Conservation (phyloP, 352 stramenopile genomes). For the Phytophthora idaei region DNA sequence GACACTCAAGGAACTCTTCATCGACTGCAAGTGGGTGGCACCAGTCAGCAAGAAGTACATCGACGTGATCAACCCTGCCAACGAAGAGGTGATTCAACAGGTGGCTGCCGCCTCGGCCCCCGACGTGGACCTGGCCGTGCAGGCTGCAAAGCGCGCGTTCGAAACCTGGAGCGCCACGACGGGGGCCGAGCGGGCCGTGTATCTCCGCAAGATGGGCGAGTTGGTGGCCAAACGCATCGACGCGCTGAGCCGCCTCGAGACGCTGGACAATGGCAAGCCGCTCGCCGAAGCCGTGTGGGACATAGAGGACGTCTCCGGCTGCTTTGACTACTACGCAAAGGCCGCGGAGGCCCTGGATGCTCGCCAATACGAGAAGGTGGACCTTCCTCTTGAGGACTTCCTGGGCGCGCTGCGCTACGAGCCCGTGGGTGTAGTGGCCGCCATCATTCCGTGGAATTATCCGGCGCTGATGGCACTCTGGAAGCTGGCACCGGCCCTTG, state of each 20-base stretch:
- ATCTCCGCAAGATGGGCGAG: slow-evolving; percentile 23
- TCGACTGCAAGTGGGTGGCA: slow-evolving; percentile 62
- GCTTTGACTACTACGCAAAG: slow-evolving; percentile 42
- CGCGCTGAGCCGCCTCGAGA: slow-evolving; percentile 61
- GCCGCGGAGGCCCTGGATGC: slow-evolving; percentile 36
- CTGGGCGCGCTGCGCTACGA: slow-evolving; percentile 57
- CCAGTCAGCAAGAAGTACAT: slow-evolving; percentile 34
- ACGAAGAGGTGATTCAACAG: slow-evolving; percentile 57
- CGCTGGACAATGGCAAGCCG: slow-evolving; percentile 71
- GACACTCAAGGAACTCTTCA: slow-evolving; percentile 54
- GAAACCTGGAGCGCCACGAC: slow-evolving; percentile 51
- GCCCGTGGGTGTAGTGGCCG: slow-evolving; percentile 67
- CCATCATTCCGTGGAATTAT: slow-evolving; percentile 62
- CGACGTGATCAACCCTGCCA: slow-evolving; percentile 54
- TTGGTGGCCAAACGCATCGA: slow-evolving; percentile 29
- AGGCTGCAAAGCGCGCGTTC: slow-evolving; percentile 52
- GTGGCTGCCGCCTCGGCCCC: slow-evolving; percentile 47
- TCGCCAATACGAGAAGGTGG: slow-evolving; percentile 56
- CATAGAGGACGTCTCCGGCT: slow-evolving; percentile 69
- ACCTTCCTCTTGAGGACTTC: slow-evolving; percentile 30
- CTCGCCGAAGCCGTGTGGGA: slow-evolving; percentile 68
- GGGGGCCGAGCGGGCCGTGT: slow-evolving; percentile 42
- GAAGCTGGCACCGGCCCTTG: slow-evolving; percentile 88
- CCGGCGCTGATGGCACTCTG: slow-evolving; percentile 62
- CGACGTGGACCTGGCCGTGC: slow-evolving; percentile 59